Percentiles rank a stretch among this genome's conserved stretches.
These are phyloP conservation scores for Moniliophthora roreri DNA, from an alignment of 1,284 basidiomycete genomes.

Conservation along the genomic window DNA sequence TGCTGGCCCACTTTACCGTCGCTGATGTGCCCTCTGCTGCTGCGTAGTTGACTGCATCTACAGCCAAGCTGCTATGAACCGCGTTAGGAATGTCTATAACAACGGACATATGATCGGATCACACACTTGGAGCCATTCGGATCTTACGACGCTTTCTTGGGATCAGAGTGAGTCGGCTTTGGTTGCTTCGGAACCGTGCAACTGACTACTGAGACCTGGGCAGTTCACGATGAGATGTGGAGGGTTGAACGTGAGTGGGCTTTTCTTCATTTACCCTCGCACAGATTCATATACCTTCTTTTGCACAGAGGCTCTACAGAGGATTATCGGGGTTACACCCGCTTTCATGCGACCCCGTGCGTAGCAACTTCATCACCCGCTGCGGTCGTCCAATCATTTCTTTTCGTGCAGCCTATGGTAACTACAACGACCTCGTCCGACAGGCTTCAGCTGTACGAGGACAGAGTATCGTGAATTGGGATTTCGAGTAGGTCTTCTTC, in stretches of 20 bases:
- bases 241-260: conserved; percentile 23
- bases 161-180: conserved; percentile 30
- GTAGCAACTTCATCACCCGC: neutral
- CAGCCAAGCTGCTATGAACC: conserved; percentile 17
- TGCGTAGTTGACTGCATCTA: conserved; percentile 27
- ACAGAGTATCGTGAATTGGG: conserved; percentile 40
- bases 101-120: conserved; percentile 20
- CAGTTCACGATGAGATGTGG: conserved; percentile 24
- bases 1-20: no score
- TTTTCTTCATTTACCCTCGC: neutral
- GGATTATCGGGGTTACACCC: conserved; percentile 31
- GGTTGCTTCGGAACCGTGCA: neutral
- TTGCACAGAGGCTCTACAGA: conserved; percentile 31
- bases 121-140: conserved; percentile 21
- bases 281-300: no score
- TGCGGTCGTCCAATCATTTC: neutral
- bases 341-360: conserved; percentile 33
- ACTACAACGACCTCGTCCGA: conserved; percentile 41
- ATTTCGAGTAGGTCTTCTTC: conserved; percentile 36
- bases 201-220: neutral
- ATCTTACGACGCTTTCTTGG: conserved; percentile 27
- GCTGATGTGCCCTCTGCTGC: neutral
- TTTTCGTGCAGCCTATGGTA: conserved; percentile 32
- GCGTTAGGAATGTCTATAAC: conserved; percentile 20
- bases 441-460: conserved; percentile 28